Evolutionary conservation across 192 early-diverging fungal species (phyloP), one percentile per base, ranked within the genome.

Genomic region (Glomus cerebriforme): DNA sequence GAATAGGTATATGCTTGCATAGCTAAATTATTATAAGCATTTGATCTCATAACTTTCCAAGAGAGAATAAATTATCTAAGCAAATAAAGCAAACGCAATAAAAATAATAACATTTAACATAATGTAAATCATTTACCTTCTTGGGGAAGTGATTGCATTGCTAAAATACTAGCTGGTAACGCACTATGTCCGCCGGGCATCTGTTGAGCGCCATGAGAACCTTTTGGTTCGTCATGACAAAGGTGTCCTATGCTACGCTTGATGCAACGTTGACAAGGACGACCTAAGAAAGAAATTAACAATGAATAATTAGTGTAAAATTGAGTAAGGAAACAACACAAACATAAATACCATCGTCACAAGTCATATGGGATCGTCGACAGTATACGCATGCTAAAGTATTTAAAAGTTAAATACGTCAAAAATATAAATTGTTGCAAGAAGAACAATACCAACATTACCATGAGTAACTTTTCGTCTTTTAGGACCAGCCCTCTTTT

Each of bases 361-460:
- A 98, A 35, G 96, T 96, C 97, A 98, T 98, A 83, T 98, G 97
- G 49, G 93, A 94, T 81, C 96, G 86, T 82, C 96, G 88, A 86
- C 97, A 98, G 81, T 95, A 97, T 26, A 97, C 93, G 80, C 97
- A 98, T 19, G 97, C 97, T 87, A 65, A 73, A 58, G 3, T 35
- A 60, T 29, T 12, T 26, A 35, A 43, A 65, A 0, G 27, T 68
- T 32, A 43, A 35, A 35, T 79, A 19, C 35, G 34, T 31, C 22
- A 15, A 24, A 3, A 19, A 8, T n/a, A 47, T 59, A 37, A n/a
- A 78, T 47, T 15, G 22, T 8, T 15, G 47, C 66, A 68, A 79
- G 49, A 37, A 24, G n/a, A 35, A 7, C 24, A 77, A 45, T n/a
- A n/a, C n/a, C n/a, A n/a, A n/a, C n/a, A n/a, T 43, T 89, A 88